Evolutionary conservation across 2,329 filamentous ascomycete species (phyloP).

Genomic region (Epichloe festucae): DNA sequence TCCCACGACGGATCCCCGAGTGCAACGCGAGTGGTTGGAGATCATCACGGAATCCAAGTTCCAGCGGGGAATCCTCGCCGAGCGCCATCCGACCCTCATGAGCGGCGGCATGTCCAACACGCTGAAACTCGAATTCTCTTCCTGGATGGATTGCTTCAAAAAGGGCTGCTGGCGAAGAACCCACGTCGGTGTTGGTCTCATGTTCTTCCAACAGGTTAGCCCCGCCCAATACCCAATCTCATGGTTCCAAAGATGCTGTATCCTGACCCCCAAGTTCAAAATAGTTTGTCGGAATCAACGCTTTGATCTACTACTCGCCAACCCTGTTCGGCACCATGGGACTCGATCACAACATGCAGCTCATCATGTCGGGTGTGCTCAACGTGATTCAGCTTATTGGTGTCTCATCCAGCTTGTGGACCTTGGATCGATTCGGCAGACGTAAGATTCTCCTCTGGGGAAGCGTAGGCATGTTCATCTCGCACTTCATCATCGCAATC

Average conservation of each 20-base stretch:
- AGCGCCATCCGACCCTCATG: constrained; percentile 21
- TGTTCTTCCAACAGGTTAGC: constrained; percentile 44
- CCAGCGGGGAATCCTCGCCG: constrained; percentile 15
- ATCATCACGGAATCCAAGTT: constrained; percentile 15
- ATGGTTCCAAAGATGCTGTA: background rate
- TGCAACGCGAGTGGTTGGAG: constrained; percentile 14
- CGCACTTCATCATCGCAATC: constrained; percentile 14
- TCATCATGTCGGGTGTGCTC: constrained; percentile 20
- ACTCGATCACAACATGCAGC: constrained; percentile 22
- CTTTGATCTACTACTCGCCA: constrained; percentile 44
- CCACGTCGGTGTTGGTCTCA: constrained; percentile 33
- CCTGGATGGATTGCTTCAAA: constrained; percentile 37
- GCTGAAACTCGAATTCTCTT: constrained; percentile 32
- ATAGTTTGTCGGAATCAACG: constrained; percentile 21
- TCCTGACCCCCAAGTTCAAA: background rate
- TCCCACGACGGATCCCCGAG: constrained; percentile 10
- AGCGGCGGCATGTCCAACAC: constrained; percentile 20
- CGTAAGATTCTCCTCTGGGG: constrained; percentile 15
- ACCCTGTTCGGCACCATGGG: constrained; percentile 45
- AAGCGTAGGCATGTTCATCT: constrained; percentile 15
- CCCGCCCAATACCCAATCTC: no score
- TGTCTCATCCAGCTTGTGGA: constrained; percentile 32
- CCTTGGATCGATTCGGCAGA: constrained; percentile 19
- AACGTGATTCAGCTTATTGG: constrained; percentile 19
- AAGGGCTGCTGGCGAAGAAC: constrained; percentile 32